These are phyloP conservation scores for Phyllostachys edulis DNA, from an alignment of 176 grass and related monocot species.

Conservation along the genomic window DNA sequence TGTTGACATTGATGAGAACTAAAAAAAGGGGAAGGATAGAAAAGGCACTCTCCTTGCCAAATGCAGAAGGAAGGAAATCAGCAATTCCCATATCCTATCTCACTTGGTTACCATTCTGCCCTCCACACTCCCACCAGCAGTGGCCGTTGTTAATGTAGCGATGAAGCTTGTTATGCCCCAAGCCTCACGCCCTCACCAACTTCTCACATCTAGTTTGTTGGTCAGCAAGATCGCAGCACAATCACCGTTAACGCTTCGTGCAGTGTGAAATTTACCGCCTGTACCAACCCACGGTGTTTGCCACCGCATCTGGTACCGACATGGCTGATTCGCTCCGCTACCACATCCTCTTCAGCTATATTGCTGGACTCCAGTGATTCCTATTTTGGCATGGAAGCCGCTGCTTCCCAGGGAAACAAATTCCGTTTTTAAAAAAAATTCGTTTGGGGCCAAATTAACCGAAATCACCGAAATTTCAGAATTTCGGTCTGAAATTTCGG, in stretches of 20 bases:
- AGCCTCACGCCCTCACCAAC: background rate
- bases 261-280: background rate
- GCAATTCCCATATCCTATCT: background rate
- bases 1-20: background rate
- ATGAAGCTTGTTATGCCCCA: background rate
- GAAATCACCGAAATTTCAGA: no score
- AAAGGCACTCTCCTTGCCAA: background rate
- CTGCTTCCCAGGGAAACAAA: no score
- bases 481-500: no score
- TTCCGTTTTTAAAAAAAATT: no score
- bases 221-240: conserved; percentile 1
- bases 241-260: background rate
- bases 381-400: background rate
- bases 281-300: background rate
- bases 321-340: background rate
- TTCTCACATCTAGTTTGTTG: background rate
- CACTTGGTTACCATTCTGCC: background rate
- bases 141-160: background rate
- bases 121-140: background rate
- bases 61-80: conserved; percentile 8
- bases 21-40: background rate
- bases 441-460: no score
- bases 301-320: background rate
- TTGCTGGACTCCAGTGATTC: background rate
- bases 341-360: conserved; percentile 6